Base-by-base conservation (phyloP, 2,329 filamentous ascomycete species). In the Hypoxylon sp. region DNA sequence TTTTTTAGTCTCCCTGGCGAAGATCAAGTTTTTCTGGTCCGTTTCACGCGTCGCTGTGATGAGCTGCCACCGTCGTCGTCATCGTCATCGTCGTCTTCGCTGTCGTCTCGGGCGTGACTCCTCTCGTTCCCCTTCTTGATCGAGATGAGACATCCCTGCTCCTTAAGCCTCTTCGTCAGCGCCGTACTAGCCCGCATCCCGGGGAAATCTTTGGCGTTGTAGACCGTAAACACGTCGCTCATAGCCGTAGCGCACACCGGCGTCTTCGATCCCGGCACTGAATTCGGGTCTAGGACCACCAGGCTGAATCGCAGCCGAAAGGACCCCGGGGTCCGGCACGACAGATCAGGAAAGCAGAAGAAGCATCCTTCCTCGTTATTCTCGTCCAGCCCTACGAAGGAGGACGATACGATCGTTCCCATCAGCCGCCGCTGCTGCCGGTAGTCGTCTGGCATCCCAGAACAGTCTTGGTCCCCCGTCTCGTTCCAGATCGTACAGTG, bases 51-150 rank as follows among this genome's bases (percentile, higher is more conserved):
- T 46, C 63, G 65, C 18, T 53, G 58, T n/a, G 54, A 24, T 31
- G 48, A 48, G 20, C 57, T 38, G 7, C 53, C 63, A 5, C 64
- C 65, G 7, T 69, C 67, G 31, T 66, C 74, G 8, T 77, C 75
- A 2, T 76, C 75, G 1, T 79, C 77, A 2, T 77, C 79, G 15
- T 79, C 79, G 3, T 77, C 78, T 11, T 77, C 78, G 33, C 76
- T 78, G n/a, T 79, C 78, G 9, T 78, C 76, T 11, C 72, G 74
- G 48, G 62, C 67, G 47, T 74, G 75, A 27, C 77, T 77, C 73
- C 85, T 87, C 57, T 92, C 88, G 64, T 91, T 92, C 11, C 91
- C 91, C 72, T 94, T 95, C 77, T 94, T 94, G 61, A 94, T 90
- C 29, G 90, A 90, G 60, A 95, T 92, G 46, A 92, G 86, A 68